These are phyloP conservation scores for Yarrowia sp. DNA, from an alignment of 805 yeast genomes.

Conservation along the genomic window DNA sequence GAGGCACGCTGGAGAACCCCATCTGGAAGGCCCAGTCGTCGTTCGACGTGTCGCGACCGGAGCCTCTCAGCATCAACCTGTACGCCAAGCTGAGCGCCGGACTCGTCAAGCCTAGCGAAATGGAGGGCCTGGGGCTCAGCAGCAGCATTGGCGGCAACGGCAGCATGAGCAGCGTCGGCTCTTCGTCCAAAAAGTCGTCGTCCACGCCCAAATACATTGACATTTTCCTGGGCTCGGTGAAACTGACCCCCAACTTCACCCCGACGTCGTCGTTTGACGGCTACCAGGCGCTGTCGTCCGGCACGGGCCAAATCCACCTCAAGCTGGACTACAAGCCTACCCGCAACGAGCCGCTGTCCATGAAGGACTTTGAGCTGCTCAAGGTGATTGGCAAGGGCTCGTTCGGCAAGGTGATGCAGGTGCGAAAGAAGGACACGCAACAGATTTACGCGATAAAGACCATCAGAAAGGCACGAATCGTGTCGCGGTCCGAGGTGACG, in stretches of 20 bases:
- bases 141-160: constrained; percentile 12
- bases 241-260: constrained; percentile 42
- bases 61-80: constrained; percentile 68
- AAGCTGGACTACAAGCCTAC: constrained; percentile 68
- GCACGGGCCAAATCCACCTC: constrained; percentile 42
- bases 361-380: constrained; percentile 87
- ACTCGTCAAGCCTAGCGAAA: constrained; percentile 16
- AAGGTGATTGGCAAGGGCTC: constrained; percentile 98
- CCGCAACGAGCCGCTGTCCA: constrained; percentile 58
- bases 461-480: constrained; percentile 88
- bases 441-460: constrained; percentile 94
- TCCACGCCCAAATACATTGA: constrained; percentile 46
- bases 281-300: constrained; percentile 32
- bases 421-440: constrained; percentile 89
- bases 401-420: constrained; percentile 99
- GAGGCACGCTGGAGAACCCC: constrained; percentile 75
- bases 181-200: constrained; percentile 31
- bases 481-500: constrained; percentile 88
- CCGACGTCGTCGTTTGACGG: constrained; percentile 27
- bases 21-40: constrained; percentile 85
- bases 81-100: constrained; percentile 61
- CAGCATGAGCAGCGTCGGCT: background rate
- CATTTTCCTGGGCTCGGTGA: constrained; percentile 69
- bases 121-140: constrained; percentile 20
- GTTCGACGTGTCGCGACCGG: constrained; percentile 76